Conservation (phyloP, 2,329 filamentous ascomycete species). For the Fusarium tuaranense region DNA sequence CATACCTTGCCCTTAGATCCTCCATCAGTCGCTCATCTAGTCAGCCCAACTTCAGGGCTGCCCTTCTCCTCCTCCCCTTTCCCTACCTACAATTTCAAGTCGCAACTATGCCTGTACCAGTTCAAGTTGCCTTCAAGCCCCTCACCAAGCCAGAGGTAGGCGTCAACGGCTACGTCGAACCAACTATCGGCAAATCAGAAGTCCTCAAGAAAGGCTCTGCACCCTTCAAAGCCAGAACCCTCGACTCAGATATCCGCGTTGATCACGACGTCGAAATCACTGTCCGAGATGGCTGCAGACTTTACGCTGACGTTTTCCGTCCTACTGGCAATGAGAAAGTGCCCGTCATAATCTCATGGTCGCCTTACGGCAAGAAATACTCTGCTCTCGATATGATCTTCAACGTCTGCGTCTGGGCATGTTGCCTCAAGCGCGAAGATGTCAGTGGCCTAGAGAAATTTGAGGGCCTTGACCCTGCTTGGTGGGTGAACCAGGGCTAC, state of each 20-base stretch:
- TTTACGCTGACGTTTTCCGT: constrained; percentile 33
- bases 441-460: constrained; percentile 27
- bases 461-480: constrained; percentile 18
- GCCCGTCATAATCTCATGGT: constrained; percentile 36
- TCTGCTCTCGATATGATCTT: constrained; percentile 35
- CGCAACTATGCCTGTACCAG: constrained; percentile 32
- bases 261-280: constrained; percentile 39
- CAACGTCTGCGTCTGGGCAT: constrained; percentile 33
- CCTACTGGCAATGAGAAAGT: constrained; percentile 4
- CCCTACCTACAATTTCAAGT: background rate
- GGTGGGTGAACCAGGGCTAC: constrained; percentile 17
- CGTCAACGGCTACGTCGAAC: constrained; percentile 35
- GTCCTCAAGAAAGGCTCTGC: constrained; percentile 34
- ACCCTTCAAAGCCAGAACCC: constrained; percentile 32
- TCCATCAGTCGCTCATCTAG: background rate
- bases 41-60: background rate
- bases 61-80: too few species aligned
- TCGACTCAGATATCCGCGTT: constrained; percentile 37
- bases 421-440: constrained; percentile 18
- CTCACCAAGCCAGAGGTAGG: constrained; percentile 35
- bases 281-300: constrained; percentile 36
- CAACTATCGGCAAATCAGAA: constrained; percentile 31
- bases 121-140: constrained; percentile 41
- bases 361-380: constrained; percentile 38
- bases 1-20: background rate